Evolutionary conservation across 805 yeast genomes (phyloP).

Genomic region (Komagataella ulmi): DNA sequence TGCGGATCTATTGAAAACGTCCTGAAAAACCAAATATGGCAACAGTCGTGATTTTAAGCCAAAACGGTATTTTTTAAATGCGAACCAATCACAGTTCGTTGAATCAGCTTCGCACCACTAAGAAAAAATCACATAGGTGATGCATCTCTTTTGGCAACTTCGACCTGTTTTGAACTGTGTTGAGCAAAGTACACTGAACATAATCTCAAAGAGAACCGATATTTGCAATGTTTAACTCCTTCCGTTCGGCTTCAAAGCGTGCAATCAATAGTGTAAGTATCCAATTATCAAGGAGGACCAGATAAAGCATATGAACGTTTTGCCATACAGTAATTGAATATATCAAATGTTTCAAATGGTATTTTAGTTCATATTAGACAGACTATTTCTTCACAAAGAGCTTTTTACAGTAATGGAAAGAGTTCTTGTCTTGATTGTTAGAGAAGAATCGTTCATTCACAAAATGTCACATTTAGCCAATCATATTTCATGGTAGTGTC

Average conservation of each 20-base stretch:
- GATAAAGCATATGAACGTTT: not conserved
- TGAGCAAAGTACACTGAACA: not conserved
- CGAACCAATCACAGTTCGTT: conserved; percentile 2
- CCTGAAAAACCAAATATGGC: not conserved
- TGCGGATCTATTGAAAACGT: not conserved
- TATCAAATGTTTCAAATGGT: not conserved
- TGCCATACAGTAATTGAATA: not conserved
- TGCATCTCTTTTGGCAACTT: not conserved
- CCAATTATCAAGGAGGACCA: not conserved
- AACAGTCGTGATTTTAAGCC: not conserved
- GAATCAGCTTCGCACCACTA: conserved; percentile 3
- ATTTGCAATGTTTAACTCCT: conserved; percentile 15
- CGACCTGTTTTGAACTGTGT: not conserved
- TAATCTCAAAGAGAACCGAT: not conserved
- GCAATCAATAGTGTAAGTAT: conserved; percentile 20
- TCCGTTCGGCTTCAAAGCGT: conserved; percentile 21
- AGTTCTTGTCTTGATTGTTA: not conserved
- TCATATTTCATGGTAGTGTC: not conserved
- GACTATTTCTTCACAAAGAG: not conserved
- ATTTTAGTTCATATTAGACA: not conserved
- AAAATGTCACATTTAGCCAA: not conserved
- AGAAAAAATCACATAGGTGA: not conserved
- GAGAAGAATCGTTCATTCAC: not conserved
- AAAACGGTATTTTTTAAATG: not conserved
- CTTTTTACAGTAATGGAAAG: not conserved